Evolutionary conservation across 257 asterid species (phyloP), one percentile per base, ranked within the genome.

Genomic region (Solanum pennellii): DNA sequence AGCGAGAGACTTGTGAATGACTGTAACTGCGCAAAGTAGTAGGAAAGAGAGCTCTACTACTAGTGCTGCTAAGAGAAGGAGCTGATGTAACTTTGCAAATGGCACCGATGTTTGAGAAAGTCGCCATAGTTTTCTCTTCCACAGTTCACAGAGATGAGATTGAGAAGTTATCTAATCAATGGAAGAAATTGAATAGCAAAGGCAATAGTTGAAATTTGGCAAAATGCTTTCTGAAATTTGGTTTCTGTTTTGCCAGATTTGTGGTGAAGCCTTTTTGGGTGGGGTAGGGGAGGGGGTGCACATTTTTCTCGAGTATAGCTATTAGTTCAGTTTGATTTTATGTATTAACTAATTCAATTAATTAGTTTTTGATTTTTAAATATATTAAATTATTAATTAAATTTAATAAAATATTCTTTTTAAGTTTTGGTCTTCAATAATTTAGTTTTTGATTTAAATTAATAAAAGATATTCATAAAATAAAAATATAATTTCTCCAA

Each of bases 21-120:
- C 44, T 49, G 33, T 5, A 59, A 37, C 7, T 86, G 25, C 37
- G 88, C 20, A 39, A 60, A 25, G 73, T 79, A 13, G 86, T 84
- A 20, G 86, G 80, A 60, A 88, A 62, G 18, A 82, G 86, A 20
- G 88, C 44, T 49, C 79, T 68, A 80, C 68, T 82, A 76, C 87
- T 41, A 62, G 45, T 25, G 5, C 69, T 31, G 21, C 77, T 8
- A 45, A 82, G 62, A 87, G 47, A 52, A 44, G 77, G 56, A 85
- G 87, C 42, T 39, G 90, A 84, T 12, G 90, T 86, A 87, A 86
- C 27, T 39, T 25, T 20, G 77, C 89, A 69, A 75, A 89, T 74
- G 86, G 90, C 86, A 25, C 87, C 71, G 16, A 86, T 69, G 65
- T 72, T 60, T 47, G 89, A 86, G 33, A 88, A 77, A 6, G 76